Conservation (phyloP, 352 stramenopile species). For the Phytophthora kernoviae region DNA sequence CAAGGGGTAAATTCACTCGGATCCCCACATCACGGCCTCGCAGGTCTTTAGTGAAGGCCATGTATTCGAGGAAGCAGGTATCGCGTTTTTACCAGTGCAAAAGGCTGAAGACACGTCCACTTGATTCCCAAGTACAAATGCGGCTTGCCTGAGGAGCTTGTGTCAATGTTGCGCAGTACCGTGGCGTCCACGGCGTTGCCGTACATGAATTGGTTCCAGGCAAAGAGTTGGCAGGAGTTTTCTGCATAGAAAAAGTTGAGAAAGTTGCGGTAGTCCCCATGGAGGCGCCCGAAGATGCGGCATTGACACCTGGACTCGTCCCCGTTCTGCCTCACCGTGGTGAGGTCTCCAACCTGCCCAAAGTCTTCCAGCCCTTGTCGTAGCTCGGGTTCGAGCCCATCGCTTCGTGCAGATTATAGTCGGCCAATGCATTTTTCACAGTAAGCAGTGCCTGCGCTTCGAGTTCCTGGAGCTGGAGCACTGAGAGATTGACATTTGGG, state of each 20-base stretch:
- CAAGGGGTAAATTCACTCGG: slow-evolving; percentile 59
- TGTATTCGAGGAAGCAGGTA: slow-evolving; percentile 75
- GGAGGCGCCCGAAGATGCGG: slow-evolving; percentile 60
- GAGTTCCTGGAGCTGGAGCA: slow-evolving; percentile 34
- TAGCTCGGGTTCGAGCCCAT: slow-evolving; percentile 37
- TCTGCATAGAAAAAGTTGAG: slow-evolving; percentile 75
- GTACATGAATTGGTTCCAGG: slow-evolving; percentile 70
- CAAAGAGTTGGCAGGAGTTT: slow-evolving; percentile 55
- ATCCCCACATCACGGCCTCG: slow-evolving; percentile 61
- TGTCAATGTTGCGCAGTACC: slow-evolving; percentile 72
- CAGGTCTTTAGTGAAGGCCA: slow-evolving; percentile 65
- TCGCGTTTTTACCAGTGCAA: slow-evolving; percentile 67
- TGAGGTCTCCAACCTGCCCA: slow-evolving; percentile 35
- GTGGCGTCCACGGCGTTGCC: slow-evolving; percentile 60
- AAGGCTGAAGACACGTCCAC: slow-evolving; percentile 68
- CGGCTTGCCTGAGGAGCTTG: slow-evolving; percentile 36
- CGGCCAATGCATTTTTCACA: slow-evolving; percentile 45
- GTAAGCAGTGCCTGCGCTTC: slow-evolving; percentile 39
- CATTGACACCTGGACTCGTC: slow-evolving; percentile 30
- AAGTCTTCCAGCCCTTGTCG: slow-evolving; percentile 28
- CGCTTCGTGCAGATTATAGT: slow-evolving; percentile 50
- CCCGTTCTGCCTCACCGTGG: slow-evolving; percentile 24
- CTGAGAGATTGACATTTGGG: slow-evolving; percentile 35
- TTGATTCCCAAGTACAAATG: slow-evolving; percentile 80
- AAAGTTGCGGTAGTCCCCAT: slow-evolving; percentile 61